Base-by-base conservation (phyloP, 1,139 yeast genomes). In the Lodderomyces parapsilosis region DNA sequence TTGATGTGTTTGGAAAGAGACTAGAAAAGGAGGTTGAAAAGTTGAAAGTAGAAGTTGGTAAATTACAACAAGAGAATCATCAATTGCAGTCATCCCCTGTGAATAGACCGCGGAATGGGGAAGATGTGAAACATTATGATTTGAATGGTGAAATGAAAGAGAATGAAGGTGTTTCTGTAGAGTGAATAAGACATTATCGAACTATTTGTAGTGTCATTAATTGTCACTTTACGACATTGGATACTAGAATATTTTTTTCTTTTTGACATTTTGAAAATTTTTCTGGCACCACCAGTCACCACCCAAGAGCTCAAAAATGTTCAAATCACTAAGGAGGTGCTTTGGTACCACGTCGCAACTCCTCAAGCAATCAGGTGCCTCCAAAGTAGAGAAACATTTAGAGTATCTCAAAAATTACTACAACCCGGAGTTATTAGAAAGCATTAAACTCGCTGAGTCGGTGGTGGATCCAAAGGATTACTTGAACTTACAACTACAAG, bases 1-100 rank as follows among this genome's bases (percentile, higher is more conserved):
- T 93, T 46, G 98, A 93, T 58, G 85, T 86, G 36, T 93, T 91
- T 65, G 97, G 96, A 46, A 86, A 84, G 58, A 75, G 89, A 56
- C 83, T 86, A 63, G 96, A 83, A 57, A 88, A 85, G 56, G 96
- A 93, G 60, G 88, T 91, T 33, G 67, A 71, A 25, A 78, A 78
- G 57, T 71, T 93, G 55, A 86, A 83, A 59, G 63, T 64, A 19
- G 96, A 91, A 58, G 79, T 93, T 22, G 74, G 70, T 11, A 75
- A 71, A 23, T 62, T 83, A 49, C 85, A 81, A 56, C 62, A 66
- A 43, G 61, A 56, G 81, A 81, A 63, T 74, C 83, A 81, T 59
- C 77, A 58, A 35, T 49, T 52, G 19, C 54, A 53, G 34, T 41
- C 49, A 23, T 52, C 57, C n/a, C 60, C 61, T 11, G 45, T 46